Evolutionary conservation across 176 grass and related monocot genomes (phyloP).

Genomic region (Tuctoria greenei): DNA sequence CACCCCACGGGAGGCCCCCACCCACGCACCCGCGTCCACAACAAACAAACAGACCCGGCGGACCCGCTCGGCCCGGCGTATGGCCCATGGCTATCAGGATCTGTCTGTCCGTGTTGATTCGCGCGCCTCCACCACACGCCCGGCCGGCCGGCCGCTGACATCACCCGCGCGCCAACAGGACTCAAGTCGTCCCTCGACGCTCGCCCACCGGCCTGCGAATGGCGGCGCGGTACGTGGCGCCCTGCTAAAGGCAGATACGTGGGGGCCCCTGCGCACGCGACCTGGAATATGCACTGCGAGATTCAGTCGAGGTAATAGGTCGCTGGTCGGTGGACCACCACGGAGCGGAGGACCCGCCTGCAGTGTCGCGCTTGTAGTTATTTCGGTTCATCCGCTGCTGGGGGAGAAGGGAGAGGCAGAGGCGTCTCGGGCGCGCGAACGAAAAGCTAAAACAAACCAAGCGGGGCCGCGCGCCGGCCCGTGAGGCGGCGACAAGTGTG

Average conservation of each 20-base stretch:
- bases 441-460: neutral
- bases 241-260: neutral
- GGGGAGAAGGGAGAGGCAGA: neutral
- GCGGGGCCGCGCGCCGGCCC: neutral
- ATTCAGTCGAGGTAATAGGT: neutral
- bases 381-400: neutral
- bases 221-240: neutral
- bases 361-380: neutral
- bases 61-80: too few species aligned
- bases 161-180: too few species aligned
- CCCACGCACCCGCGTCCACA: neutral
- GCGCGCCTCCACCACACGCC: neutral
- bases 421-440: conserved; percentile 33
- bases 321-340: neutral
- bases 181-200: neutral
- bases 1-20: neutral
- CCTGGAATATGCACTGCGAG: neutral
- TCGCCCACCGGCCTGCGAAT: neutral
- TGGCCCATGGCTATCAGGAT: neutral
- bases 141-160: too few species aligned
- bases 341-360: neutral
- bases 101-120: neutral
- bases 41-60: too few species aligned
- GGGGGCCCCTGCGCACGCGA: neutral
- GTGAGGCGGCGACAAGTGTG: conserved; percentile 43